Evolutionary conservation across 208 protist species (phyloP).

Genomic region (Trypanosoma congolense): DNA sequence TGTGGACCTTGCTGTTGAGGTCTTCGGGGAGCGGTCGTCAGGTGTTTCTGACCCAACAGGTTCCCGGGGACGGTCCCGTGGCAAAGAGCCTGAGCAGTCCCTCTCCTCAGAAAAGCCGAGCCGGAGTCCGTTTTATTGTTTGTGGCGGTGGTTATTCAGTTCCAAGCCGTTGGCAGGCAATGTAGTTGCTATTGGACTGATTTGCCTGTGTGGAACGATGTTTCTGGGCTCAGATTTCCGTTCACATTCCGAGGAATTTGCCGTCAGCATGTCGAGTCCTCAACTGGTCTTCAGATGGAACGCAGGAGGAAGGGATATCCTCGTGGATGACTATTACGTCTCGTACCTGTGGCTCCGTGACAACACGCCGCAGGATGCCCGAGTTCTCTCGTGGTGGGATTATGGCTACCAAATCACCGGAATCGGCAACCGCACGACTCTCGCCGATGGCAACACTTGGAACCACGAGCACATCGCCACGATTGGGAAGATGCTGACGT

Average conservation of each 20-base stretch:
- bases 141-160: background rate
- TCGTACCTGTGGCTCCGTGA: conserved; percentile 94
- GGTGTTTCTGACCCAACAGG: background rate
- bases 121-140: conserved; percentile 3
- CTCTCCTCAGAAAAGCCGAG: background rate
- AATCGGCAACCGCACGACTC: conserved; percentile 94
- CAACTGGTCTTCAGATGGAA: conserved; percentile 24
- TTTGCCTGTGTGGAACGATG: conserved; percentile 4
- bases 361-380: conserved; percentile 93
- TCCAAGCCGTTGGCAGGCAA: background rate
- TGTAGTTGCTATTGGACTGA: background rate
- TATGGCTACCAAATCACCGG: conserved; percentile 98
- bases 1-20: conserved; percentile 12
- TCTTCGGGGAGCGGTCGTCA: conserved; percentile 1
- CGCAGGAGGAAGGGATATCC: conserved; percentile 28
- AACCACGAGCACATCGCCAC: conserved; percentile 98
- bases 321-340: conserved; percentile 97
- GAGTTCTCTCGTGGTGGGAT: conserved; percentile 98
- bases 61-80: background rate
- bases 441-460: conserved; percentile 99
- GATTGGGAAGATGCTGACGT: conserved; percentile 89
- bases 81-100: background rate
- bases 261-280: conserved; percentile 17
- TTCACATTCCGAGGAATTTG: background rate
- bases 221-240: conserved; percentile 5